These are phyloP conservation scores for Solanum chaucha DNA, from an alignment of 257 asterid species.

Conservation along the genomic window DNA sequence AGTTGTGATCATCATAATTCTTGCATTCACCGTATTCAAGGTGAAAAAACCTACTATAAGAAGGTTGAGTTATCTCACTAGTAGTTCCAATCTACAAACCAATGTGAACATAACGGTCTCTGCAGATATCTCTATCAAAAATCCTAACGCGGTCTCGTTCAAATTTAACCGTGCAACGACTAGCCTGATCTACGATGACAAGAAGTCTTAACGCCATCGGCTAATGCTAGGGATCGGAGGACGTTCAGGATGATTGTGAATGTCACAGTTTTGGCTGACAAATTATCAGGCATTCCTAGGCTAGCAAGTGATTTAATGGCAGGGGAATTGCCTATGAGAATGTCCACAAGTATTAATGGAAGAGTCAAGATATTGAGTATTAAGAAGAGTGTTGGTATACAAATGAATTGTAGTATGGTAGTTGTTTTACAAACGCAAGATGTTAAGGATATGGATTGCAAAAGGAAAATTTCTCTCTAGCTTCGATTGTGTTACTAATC, in stretches of 20 bases:
- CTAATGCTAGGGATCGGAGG: constrained; percentile 4
- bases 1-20: neutral
- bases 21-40: constrained; percentile 18
- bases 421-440: constrained; percentile 6
- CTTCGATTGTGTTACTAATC: neutral
- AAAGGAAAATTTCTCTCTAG: constrained; percentile 5
- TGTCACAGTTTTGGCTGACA: constrained; percentile 2
- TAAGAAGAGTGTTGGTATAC: constrained; percentile 4
- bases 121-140: constrained; percentile 16
- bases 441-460: constrained; percentile 15
- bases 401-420: constrained; percentile 10
- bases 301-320: constrained; percentile 6
- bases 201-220: neutral
- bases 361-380: constrained; percentile 13
- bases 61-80: neutral
- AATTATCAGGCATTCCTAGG: constrained; percentile 2
- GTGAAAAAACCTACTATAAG: constrained; percentile 12
- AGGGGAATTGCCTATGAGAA: constrained; percentile 6
- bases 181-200: constrained; percentile 3
- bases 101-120: constrained; percentile 14
- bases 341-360: neutral
- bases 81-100: neutral
- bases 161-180: constrained; percentile 4
- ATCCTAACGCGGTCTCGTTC: constrained; percentile 23
- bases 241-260: constrained; percentile 10